phyloP scores from a whole-genome alignment of 176 grass and related monocot species.

The Elaeis guineensis region DNA sequence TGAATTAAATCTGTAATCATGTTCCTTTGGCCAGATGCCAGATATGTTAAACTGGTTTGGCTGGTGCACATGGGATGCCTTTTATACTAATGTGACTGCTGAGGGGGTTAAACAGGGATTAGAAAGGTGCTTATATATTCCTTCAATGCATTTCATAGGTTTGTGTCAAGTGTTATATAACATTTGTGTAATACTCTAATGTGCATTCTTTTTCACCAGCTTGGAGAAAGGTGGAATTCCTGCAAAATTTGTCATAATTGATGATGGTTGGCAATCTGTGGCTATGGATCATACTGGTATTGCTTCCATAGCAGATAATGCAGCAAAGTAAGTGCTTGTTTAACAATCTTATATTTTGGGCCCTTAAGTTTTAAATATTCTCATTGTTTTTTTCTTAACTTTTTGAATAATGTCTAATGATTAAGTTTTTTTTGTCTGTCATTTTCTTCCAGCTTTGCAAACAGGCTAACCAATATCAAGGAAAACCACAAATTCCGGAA shows the following conservation, averaged over 20 bases:
- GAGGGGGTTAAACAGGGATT: conserved; percentile 33
- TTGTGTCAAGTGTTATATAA: not conserved
- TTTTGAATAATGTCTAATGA: too few relatives aligned
- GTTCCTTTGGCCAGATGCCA: conserved; percentile 18
- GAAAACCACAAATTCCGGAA: conserved; percentile 47
- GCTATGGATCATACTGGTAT: conserved; percentile 53
- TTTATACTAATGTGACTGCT: conserved; percentile 50
- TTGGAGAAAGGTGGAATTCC: conserved; percentile 29
- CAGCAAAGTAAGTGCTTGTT: conserved; percentile 55
- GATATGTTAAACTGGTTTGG: conserved; percentile 50
- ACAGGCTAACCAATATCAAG: conserved; percentile 27
- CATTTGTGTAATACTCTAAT: not conserved
- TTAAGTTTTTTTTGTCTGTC: too few relatives aligned
- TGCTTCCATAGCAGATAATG: conserved; percentile 40
- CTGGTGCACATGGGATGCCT: conserved; percentile 71
- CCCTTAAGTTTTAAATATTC: too few relatives aligned
- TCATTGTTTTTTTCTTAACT: too few relatives aligned
- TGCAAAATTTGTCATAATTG: conserved; percentile 48
- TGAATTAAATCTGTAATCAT: not conserved
- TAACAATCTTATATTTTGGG: too few relatives aligned
- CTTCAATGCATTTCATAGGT: not conserved
- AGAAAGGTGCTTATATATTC: conserved; percentile 23
- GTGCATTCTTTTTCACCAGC: conserved; percentile 9
- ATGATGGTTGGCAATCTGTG: conserved; percentile 65
- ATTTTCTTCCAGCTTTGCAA: conserved; percentile 32